Evolutionary conservation across 2,329 filamentous ascomycete genomes (phyloP), one percentile per base, ranked within the genome.

Genomic region (Talaromyces sp.): DNA sequence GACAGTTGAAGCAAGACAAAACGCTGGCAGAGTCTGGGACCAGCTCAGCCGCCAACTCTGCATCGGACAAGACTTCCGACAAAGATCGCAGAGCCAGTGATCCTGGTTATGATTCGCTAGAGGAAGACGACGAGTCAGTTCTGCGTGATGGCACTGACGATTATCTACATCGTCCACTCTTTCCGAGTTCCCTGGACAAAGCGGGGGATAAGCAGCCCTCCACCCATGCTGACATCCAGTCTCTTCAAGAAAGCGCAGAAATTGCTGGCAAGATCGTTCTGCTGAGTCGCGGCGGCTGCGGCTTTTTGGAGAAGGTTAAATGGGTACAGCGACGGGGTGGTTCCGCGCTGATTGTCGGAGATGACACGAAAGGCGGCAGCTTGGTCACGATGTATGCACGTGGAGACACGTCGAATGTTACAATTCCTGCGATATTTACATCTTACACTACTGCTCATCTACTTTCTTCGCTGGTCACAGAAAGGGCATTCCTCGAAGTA

Each of bases 381-480:
- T 79, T 99, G 64, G 91, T 98, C 57, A 95, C 96, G 68, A 99
- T 99, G 95, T 98, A 96, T 74, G 95, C 95, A n/a, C 87, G 91
- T 70, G 95, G 93, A 42, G 93, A 98, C 72, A 96, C 93, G 3
- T 96, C 93, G 36, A 96, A 97, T 70, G 85, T 98, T 66, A 92
- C 92, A 0, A 97, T 99, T 59, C 93, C 95, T 1, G 91, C 95
- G 0, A 83, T 98, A 10, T 99, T 99, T 75, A 98, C 95, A 0
- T 96, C 93, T 0, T 87, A 95, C 68, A 98, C 92, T 0, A 98
- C 93, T 0, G 95, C 95, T 1, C 93, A 97, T 73, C 82, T 99
- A 15, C 82, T 99, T 17, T 96, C 93, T 1, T 92, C 93, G 8
- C 82, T 98, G 63, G 88, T 95, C 62, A 91, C 93, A 9, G 56